These are phyloP conservation scores for Ustanciosporium gigantosporum DNA, from an alignment of 1,284 basidiomycete genomes.

Conservation along the genomic window DNA sequence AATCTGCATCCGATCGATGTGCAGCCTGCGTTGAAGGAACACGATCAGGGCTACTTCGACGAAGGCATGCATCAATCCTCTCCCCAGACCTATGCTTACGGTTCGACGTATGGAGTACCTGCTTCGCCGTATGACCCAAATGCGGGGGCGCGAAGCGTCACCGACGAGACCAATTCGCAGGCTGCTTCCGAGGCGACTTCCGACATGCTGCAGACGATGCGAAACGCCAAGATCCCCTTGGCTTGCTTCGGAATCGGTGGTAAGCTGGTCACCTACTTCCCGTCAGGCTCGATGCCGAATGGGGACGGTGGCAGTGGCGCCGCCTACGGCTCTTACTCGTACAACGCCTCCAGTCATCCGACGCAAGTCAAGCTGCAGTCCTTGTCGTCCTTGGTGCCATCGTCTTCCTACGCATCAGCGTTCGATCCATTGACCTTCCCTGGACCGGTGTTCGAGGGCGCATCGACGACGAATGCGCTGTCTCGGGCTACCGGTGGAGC, in stretches of 20 bases:
- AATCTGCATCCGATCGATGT: no score
- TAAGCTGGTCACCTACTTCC: conserved; percentile 54
- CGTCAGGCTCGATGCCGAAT: conserved; percentile 14
- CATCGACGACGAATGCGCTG: conserved; percentile 32
- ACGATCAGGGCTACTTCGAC: conserved; percentile 15
- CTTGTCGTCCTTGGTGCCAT: conserved; percentile 38
- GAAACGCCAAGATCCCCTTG: conserved; percentile 44
- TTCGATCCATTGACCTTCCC: conserved; percentile 54
- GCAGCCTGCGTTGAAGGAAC: no score
- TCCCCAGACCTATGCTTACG: conserved; percentile 12
- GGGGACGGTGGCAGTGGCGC: conserved; percentile 1
- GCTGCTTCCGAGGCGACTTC: conserved; percentile 10
- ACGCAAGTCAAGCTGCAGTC: conserved; percentile 32
- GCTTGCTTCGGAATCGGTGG: conserved; percentile 56
- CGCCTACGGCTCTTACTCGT: conserved; percentile 34
- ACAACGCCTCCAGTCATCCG: conserved; percentile 26
- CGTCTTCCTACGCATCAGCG: conserved; percentile 44
- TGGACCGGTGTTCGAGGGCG: conserved; percentile 53
- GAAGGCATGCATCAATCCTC: conserved; percentile 3
- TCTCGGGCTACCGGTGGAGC: conserved; percentile 40
- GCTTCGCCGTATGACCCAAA: conserved; percentile 19
- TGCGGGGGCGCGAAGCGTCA: conserved; percentile 1
- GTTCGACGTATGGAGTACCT: conserved; percentile 7
- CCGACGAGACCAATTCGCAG: conserved; percentile 12
- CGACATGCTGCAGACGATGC: conserved; percentile 48